Evolutionary conservation across 371 early-diverging fungal genomes (phyloP), one percentile per base, ranked within the genome.

Genomic region (Circinella umbellata): DNA sequence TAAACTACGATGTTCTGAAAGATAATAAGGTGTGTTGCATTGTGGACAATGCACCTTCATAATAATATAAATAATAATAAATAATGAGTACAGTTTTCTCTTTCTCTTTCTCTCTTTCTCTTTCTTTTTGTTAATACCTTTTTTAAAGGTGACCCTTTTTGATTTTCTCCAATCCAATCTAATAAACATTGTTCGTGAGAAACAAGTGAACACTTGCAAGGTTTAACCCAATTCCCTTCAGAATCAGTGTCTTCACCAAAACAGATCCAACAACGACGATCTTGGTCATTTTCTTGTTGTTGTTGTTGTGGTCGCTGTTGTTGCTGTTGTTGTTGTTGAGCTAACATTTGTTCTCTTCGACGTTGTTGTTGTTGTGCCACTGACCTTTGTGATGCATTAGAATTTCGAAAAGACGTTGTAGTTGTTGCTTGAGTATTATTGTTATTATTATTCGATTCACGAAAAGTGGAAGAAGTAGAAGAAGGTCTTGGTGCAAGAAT

Each of bases 121-220:
- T 42, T 3, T 9, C 27, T 27, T 27, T 9, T 9, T 42, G 3
- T 0, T 0, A n/a, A 9, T 75, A 87, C 89, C 80, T 85, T 88
- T 61, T 84, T 88, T 66, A 67, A 78, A 62, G 82, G 87, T 47
- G 81, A 82, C 60, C 77, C 88, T 42, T 87, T 86, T 63, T 92
- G 91, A 54, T 88, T 90, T 74, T 92, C 92, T 27, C 86, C 80
- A 63, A 93, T 89, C 93, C 93, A 93, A 69, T 89, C 87, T 17
- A 93, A 79, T 61, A 93, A 49, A 73, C 93, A 93, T 63, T 88
- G 80, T 68, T 91, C 90, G 64, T 93, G 93, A 53, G 89, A 85
- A 36, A 91, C 85, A 13, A 93, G 76, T 13, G 92, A 88, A 69
- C 93, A 93, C 60, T 78, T 82, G 53, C 93, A 93, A 17, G 93